These are phyloP conservation scores for Cercospora sp. DNA, from an alignment of 2,329 filamentous ascomycete genomes.

Conservation along the genomic window DNA sequence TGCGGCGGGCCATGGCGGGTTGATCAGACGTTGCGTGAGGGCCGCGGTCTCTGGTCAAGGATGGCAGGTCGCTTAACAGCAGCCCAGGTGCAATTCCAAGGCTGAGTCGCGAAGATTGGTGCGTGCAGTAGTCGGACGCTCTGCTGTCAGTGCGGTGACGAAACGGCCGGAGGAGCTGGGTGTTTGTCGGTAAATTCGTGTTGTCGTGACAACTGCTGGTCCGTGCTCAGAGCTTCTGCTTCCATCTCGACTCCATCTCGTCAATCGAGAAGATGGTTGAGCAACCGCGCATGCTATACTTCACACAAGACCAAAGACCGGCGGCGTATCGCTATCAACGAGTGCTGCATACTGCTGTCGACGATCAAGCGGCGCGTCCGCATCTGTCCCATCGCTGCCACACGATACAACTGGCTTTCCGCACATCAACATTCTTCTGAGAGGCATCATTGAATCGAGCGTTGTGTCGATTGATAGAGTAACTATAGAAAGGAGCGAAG, in stretches of 20 bases:
- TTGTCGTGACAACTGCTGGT: not conserved
- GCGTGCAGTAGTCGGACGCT: slow-evolving; percentile 4
- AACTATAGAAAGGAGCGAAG: too few species aligned
- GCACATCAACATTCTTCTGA: too few species aligned
- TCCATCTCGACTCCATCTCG: not conserved
- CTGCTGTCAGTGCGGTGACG: not conserved
- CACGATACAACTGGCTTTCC: too few species aligned
- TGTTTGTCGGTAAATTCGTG: slow-evolving; percentile 1
- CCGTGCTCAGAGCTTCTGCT: not conserved
- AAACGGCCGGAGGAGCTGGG: not conserved
- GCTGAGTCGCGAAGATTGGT: slow-evolving; percentile 11
- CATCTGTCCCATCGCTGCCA: too few species aligned
- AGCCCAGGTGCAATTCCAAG: not conserved
- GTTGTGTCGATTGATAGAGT: too few species aligned
- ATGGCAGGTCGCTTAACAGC: slow-evolving; percentile 10
- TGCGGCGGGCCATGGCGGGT: slow-evolving; percentile 37
- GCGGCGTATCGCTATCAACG: too few species aligned
- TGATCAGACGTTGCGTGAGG: not conserved
- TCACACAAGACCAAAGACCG: too few species aligned
- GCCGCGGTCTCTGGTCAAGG: not conserved
- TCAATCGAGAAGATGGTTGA: too few species aligned
- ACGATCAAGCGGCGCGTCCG: too few species aligned
- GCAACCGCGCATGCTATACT: too few species aligned
- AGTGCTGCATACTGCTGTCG: too few species aligned
- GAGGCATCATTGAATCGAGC: too few species aligned